These are phyloP conservation scores for Eucalyptus paniculata DNA, from an alignment of 345 rosid species.

Conservation along the genomic window DNA sequence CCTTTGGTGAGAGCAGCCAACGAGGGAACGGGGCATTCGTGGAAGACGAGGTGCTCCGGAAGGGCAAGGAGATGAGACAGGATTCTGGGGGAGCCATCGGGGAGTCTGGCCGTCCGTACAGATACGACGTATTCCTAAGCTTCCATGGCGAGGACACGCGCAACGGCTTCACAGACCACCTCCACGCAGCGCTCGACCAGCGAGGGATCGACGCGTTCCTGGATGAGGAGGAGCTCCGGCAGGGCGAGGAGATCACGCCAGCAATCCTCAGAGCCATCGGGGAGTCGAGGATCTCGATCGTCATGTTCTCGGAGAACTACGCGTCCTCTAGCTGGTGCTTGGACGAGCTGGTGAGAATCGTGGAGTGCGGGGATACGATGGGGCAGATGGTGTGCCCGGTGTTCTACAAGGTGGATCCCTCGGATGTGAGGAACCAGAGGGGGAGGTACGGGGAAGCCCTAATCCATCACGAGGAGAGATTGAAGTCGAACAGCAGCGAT, in stretches of 20 bases:
- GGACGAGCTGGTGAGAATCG: constrained; percentile 5
- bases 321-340: constrained; percentile 5
- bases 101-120: not conserved
- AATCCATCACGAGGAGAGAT: not conserved
- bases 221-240: not conserved
- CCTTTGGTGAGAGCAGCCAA: rapidly evolving
- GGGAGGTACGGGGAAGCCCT: not conserved
- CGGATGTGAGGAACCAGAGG: not conserved
- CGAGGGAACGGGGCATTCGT: too few relatives aligned
- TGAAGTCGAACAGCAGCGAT: not conserved
- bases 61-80: rapidly evolving
- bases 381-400: not conserved
- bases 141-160: constrained; percentile 13
- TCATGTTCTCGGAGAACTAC: constrained; percentile 3
- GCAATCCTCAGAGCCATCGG: not conserved
- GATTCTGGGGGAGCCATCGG: rapidly evolving
- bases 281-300: not conserved
- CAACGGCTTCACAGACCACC: not conserved
- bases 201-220: not conserved
- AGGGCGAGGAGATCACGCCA: not conserved
- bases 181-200: not conserved
- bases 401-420: constrained; percentile 8
- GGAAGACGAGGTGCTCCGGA: too few relatives aligned
- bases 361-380: not conserved
- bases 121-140: constrained; percentile 14